Percentiles rank a stretch among this genome's conserved stretches.
Conservation (phyloP, 306 rosid genomes). For the Carpinus fangiana region DNA sequence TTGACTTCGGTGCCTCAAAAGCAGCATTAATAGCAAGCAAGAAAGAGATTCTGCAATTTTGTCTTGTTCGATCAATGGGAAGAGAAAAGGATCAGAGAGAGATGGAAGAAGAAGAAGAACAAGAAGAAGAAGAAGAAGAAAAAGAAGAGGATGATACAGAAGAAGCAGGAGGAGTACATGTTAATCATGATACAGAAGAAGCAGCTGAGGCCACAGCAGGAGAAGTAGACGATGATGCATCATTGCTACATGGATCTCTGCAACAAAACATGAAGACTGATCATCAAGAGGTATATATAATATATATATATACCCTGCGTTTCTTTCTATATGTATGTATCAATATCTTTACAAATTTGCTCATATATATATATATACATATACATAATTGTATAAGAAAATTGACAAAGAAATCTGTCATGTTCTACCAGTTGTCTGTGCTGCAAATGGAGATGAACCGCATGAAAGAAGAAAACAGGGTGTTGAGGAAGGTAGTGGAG, state of each 20-base stretch:
- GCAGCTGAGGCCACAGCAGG: slow-evolving; percentile 41
- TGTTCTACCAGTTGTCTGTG: slow-evolving; percentile 40
- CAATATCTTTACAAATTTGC: not conserved
- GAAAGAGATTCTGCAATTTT: slow-evolving; percentile 36
- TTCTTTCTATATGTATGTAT: not conserved
- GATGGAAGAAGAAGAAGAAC: slow-evolving; percentile 7
- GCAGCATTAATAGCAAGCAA: slow-evolving; percentile 44
- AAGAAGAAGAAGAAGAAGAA: not conserved
- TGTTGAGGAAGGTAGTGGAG: slow-evolving; percentile 71
- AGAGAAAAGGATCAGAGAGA: slow-evolving; percentile 27
- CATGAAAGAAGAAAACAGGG: slow-evolving; percentile 85
- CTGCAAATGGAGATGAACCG: slow-evolving; percentile 76
- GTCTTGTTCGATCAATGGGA: slow-evolving; percentile 38
- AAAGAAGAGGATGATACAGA: not conserved
- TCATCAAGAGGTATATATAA: not conserved
- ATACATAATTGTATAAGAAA: not conserved
- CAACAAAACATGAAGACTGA: slow-evolving; percentile 40
- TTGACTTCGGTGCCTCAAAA: slow-evolving; percentile 98
- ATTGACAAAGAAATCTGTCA: not conserved
- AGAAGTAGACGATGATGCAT: slow-evolving; percentile 62
- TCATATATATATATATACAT: not conserved
- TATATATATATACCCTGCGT: not conserved
- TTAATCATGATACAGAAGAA: slow-evolving; percentile 27
- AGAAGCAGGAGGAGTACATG: not conserved
- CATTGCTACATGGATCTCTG: slow-evolving; percentile 41